These are phyloP conservation scores for Spongiforma sp. DNA, from an alignment of 1,284 basidiomycete genomes.

Conservation along the genomic window DNA sequence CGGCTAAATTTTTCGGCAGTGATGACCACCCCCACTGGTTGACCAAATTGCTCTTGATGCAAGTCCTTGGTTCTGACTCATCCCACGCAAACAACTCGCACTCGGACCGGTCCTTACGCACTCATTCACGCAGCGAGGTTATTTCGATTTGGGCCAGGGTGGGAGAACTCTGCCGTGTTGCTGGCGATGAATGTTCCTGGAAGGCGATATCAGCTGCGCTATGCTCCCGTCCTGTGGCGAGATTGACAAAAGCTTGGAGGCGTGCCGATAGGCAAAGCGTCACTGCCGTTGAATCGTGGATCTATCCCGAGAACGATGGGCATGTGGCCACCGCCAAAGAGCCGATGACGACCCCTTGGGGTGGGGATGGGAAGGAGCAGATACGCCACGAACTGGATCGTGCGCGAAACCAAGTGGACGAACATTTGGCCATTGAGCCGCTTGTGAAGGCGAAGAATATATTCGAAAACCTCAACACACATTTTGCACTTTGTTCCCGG, in stretches of 20 bases:
- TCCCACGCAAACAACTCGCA: conserved; percentile 32
- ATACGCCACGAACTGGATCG: conserved; percentile 42
- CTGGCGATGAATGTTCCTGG: conserved; percentile 80
- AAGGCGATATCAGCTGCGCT: conserved; percentile 69
- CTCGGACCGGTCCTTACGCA: conserved; percentile 58
- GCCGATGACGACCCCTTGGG: conserved; percentile 68
- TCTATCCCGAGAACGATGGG: conserved; percentile 48
- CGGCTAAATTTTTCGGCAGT: conserved; percentile 61
- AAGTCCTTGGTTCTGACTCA: conserved; percentile 66
- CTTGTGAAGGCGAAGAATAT: conserved; percentile 48
- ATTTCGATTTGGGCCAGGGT: conserved; percentile 73
- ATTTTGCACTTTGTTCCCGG: conserved; percentile 58
- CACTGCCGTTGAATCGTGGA: conserved; percentile 69
- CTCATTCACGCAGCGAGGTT: conserved; percentile 72
- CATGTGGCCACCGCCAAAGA: conserved; percentile 42
- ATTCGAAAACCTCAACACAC: conserved; percentile 58
- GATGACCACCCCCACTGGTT: conserved; percentile 80
- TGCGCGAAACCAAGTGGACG: conserved; percentile 47
- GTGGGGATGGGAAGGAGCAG: conserved; percentile 53
- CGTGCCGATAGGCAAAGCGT: conserved; percentile 64
- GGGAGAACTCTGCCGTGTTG: conserved; percentile 68
- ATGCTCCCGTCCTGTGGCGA: conserved; percentile 71
- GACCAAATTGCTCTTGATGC: conserved; percentile 69
- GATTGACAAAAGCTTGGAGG: conserved; percentile 79
- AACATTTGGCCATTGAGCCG: conserved; percentile 46